Percentiles rank a stretch among this genome's conserved stretches.
phyloP scores from a whole-genome alignment of 1,139 yeast genomes.

The Nakaseomyces glabratus region DNA sequence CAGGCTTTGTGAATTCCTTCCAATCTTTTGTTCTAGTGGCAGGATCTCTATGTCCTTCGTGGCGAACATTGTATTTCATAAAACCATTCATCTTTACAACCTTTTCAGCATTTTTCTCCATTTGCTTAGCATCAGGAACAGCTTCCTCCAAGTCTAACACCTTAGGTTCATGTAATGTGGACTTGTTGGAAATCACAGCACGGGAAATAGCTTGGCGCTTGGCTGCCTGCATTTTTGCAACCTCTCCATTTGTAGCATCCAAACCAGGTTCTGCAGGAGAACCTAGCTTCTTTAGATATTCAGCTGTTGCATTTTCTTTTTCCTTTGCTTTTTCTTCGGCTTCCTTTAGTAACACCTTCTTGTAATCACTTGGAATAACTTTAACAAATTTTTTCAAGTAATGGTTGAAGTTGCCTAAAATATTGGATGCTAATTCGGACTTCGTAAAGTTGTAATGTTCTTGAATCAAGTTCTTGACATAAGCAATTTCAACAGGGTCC shows the following conservation, averaged over 20 bases:
- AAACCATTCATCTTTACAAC: slow-evolving; percentile 74
- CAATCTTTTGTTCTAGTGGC: slow-evolving; percentile 77
- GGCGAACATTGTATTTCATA: slow-evolving; percentile 84
- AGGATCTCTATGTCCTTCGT: slow-evolving; percentile 77
- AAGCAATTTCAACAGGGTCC: slow-evolving; percentile 90
- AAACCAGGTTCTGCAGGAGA: slow-evolving; percentile 68
- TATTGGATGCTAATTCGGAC: slow-evolving; percentile 79
- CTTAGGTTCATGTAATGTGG: slow-evolving; percentile 60
- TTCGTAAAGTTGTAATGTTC: slow-evolving; percentile 93
- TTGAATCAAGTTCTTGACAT: slow-evolving; percentile 85
- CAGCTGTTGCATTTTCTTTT: slow-evolving; percentile 47
- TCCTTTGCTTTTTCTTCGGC: slow-evolving; percentile 45
- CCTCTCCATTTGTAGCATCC: slow-evolving; percentile 84
- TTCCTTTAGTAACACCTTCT: slow-evolving; percentile 77
- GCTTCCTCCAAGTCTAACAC: slow-evolving; percentile 87
- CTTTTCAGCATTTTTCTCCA: slow-evolving; percentile 49
- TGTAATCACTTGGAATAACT: slow-evolving; percentile 87
- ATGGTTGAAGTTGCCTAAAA: slow-evolving; percentile 79
- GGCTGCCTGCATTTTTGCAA: slow-evolving; percentile 35
- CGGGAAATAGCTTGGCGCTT: slow-evolving; percentile 37
- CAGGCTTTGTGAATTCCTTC: slow-evolving; percentile 79
- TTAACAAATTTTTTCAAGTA: slow-evolving; percentile 83
- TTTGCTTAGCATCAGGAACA: slow-evolving; percentile 56
- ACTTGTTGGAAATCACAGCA: slow-evolving; percentile 36
- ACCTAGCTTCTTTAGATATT: slow-evolving; percentile 42